These are phyloP conservation scores for Aspergillus piperis DNA, from an alignment of 2,329 filamentous ascomycete species.

Conservation along the genomic window DNA sequence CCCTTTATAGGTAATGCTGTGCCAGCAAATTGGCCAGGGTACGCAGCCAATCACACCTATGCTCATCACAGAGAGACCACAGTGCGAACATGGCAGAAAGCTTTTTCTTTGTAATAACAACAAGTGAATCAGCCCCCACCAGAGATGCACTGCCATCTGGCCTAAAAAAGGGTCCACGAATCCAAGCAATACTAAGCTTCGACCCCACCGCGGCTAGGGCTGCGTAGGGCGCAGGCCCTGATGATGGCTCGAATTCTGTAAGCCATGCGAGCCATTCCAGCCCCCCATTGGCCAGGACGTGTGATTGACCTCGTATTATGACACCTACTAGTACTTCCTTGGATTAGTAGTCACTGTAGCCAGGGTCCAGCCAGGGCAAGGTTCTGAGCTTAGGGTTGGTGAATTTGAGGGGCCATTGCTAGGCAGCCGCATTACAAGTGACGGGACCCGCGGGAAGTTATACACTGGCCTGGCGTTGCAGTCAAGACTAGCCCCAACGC, in stretches of 20 bases:
- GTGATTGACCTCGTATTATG: too few relatives aligned
- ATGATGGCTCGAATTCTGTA: not conserved
- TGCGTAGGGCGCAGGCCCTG: not conserved
- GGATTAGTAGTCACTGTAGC: too few relatives aligned
- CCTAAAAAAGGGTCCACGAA: not conserved
- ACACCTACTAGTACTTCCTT: too few relatives aligned
- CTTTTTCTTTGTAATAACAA: too few relatives aligned
- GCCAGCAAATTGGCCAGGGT: too few relatives aligned
- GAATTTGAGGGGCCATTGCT: not conserved
- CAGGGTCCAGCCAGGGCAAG: not conserved
- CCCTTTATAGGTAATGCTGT: too few relatives aligned
- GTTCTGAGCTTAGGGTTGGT: too few relatives aligned
- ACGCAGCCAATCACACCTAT: too few relatives aligned
- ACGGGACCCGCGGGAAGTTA: not conserved
- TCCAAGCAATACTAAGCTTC: not conserved
- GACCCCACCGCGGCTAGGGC: constrained; percentile 2
- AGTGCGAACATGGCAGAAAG: too few relatives aligned
- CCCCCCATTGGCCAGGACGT: not conserved
- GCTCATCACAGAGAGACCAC: too few relatives aligned
- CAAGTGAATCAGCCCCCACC: not conserved
- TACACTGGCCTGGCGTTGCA: not conserved
- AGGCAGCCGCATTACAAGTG: not conserved
- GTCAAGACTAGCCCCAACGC: too few relatives aligned
- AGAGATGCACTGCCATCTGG: not conserved
- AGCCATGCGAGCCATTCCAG: not conserved